These are phyloP conservation scores for Dendrobium huoshanense DNA, from an alignment of 106 monocot genomes.

Conservation along the genomic window DNA sequence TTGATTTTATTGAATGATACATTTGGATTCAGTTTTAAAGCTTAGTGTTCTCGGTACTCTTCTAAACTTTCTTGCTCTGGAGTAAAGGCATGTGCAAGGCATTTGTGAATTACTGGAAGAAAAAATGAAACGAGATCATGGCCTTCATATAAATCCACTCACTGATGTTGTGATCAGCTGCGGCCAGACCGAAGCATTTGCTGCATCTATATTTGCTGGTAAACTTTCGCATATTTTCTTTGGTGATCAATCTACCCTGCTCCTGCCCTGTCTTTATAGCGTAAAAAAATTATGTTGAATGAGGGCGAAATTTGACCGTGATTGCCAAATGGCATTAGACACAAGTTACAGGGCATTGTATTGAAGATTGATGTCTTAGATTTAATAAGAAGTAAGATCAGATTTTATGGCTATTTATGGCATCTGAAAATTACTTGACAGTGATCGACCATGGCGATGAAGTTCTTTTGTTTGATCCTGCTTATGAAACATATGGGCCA, in stretches of 20 bases:
- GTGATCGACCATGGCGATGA: conserved; percentile 80
- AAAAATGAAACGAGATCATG: conserved; percentile 41
- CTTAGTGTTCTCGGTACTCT: not conserved
- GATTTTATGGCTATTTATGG: not conserved
- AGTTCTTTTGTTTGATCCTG: conserved; percentile 84
- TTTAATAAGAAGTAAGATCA: not conserved
- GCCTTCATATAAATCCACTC: conserved; percentile 49
- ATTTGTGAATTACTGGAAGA: conserved; percentile 54
- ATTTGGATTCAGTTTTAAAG: not conserved
- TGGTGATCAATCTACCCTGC: not conserved
- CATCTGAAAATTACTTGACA: conserved; percentile 19
- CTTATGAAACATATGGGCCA: conserved; percentile 82
- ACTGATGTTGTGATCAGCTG: conserved; percentile 75
- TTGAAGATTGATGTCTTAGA: not conserved
- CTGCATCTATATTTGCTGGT: conserved; percentile 79
- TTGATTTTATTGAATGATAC: too few species aligned
- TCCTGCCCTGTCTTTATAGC: not conserved
- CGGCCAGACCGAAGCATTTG: conserved; percentile 85
- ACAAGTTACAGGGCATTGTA: not conserved
- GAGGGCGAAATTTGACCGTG: too few species aligned
- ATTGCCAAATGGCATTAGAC: not conserved
- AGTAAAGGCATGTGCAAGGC: conserved; percentile 71
- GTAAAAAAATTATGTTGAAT: too few species aligned
- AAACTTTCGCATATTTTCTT: conserved; percentile 1
- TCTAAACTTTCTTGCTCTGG: not conserved